A percentile compares a stretch with the other conserved stretches of the same genome.
These are phyloP conservation scores for Phylloporus rhodoxanthus DNA, from an alignment of 768 basidiomycete species.

Conservation along the genomic window DNA sequence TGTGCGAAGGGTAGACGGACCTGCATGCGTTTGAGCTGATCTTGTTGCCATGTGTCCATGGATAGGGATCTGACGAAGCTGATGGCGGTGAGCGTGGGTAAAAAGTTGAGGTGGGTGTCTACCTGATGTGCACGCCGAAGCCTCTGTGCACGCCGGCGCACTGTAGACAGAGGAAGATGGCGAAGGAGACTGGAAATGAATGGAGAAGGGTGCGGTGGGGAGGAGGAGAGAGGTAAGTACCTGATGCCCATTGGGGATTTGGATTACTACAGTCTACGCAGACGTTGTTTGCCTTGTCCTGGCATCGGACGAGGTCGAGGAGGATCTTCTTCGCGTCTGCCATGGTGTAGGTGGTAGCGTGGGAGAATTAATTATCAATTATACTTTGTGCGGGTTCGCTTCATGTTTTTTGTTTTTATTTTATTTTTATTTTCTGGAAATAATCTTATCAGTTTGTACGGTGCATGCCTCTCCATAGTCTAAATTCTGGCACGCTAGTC, in stretches of 20 bases:
- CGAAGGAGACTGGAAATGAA: constrained; percentile 48
- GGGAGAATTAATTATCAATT: not conserved
- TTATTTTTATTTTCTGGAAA: constrained; percentile 12
- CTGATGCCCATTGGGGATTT: constrained; percentile 96
- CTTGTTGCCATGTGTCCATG: constrained; percentile 95
- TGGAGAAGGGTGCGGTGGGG: not conserved
- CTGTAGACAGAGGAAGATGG: constrained; percentile 88
- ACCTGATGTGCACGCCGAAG: constrained; percentile 92
- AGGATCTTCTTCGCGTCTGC: constrained; percentile 59
- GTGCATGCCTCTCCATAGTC: not conserved
- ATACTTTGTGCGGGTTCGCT: not conserved
- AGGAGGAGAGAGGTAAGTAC: constrained; percentile 28
- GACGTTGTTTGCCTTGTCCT: constrained; percentile 65
- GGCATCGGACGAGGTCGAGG: constrained; percentile 65
- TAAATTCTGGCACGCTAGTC: not conserved
- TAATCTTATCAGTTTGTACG: constrained; percentile 31
- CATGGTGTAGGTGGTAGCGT: constrained; percentile 2
- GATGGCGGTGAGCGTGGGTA: constrained; percentile 11
- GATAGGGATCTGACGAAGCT: constrained; percentile 91
- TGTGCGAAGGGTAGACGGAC: constrained; percentile 37
- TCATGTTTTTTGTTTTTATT: not conserved
- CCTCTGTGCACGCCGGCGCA: constrained; percentile 81
- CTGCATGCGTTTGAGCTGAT: constrained; percentile 88
- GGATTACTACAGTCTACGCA: constrained; percentile 84
- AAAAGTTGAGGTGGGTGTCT: constrained; percentile 3